phyloP scores from a whole-genome alignment of 495 filamentous ascomycete genomes.

The Hyaloscypha bicolor region DNA sequence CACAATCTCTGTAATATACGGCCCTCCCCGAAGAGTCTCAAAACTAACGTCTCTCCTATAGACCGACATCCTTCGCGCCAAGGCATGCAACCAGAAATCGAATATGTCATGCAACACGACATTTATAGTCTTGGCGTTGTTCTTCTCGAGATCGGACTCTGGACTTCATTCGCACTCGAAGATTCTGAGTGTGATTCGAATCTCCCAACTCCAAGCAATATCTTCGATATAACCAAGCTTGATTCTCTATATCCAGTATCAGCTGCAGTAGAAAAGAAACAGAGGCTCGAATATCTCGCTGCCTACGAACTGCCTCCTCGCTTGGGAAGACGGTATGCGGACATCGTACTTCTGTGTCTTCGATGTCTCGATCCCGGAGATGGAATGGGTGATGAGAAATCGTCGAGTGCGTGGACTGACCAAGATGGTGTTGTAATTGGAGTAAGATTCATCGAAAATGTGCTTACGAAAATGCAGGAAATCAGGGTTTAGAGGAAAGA shows the following conservation, averaged over 20 bases:
- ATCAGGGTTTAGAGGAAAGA: no score
- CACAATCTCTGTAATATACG: conserved; percentile 23
- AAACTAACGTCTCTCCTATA: no score
- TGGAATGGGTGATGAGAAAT: no score
- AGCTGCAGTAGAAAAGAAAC: conserved; percentile 5
- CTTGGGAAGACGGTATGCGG: conserved; percentile 19
- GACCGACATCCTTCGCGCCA: conserved; percentile 30
- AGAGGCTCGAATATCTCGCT: conserved; percentile 17
- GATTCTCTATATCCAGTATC: no score
- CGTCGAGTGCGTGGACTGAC: no score
- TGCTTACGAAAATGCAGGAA: no score
- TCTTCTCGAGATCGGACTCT: conserved; percentile 38
- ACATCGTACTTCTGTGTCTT: conserved; percentile 23
- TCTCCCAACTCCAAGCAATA: no score
- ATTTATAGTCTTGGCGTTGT: conserved; percentile 34
- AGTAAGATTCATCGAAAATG: no score
- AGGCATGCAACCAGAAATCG: conserved; percentile 20
- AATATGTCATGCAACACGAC: conserved; percentile 38
- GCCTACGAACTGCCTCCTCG: conserved; percentile 7
- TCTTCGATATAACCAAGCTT: no score
- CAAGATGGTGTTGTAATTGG: no score
- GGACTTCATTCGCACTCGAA: conserved; percentile 16
- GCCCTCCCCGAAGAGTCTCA: no score
- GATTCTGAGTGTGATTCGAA: not conserved
- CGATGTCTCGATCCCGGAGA: conserved; percentile 14